phyloP scores from a whole-genome alignment of 176 grass and related monocot species.

The Zizania latifolia region DNA sequence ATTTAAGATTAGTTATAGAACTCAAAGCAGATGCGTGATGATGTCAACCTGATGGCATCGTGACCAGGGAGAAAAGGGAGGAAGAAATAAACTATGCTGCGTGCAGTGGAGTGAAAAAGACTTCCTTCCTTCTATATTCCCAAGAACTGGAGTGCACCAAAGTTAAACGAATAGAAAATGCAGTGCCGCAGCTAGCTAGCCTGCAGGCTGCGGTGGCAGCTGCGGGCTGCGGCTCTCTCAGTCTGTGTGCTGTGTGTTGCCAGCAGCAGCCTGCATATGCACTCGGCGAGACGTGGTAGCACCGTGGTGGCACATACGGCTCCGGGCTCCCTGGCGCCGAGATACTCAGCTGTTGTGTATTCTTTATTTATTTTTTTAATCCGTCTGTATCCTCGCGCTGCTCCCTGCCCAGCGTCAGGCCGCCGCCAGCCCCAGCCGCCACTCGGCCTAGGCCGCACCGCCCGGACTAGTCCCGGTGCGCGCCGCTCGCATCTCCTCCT shows the following conservation, averaged over 20 bases:
- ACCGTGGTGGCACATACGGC: conserved; percentile 46
- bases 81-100: not conserved
- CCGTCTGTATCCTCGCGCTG: too few relatives aligned
- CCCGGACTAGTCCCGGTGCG: too few relatives aligned
- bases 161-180: conserved; percentile 7
- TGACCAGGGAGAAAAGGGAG: not conserved
- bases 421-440: too few relatives aligned
- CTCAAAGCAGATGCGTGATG: conserved; percentile 13
- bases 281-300: conserved; percentile 17
- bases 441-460: too few relatives aligned
- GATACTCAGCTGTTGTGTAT: too few relatives aligned
- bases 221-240: not conserved
- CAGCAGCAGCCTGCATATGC: conserved; percentile 24
- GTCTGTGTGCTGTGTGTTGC: not conserved
- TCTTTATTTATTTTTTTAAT: too few relatives aligned
- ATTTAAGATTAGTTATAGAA: not conserved
- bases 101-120: conserved; percentile 40
- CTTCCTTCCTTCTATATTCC: conserved; percentile 41
- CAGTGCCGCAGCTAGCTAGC: conserved; percentile 14
- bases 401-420: too few relatives aligned
- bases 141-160: conserved; percentile 29
- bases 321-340: conserved; percentile 33
- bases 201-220: conserved; percentile 23
- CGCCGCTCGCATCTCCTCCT: too few relatives aligned
- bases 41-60: not conserved